Base-by-base conservation (phyloP, 2,329 filamentous ascomycete genomes). In the Paracamarosporium sp. region DNA sequence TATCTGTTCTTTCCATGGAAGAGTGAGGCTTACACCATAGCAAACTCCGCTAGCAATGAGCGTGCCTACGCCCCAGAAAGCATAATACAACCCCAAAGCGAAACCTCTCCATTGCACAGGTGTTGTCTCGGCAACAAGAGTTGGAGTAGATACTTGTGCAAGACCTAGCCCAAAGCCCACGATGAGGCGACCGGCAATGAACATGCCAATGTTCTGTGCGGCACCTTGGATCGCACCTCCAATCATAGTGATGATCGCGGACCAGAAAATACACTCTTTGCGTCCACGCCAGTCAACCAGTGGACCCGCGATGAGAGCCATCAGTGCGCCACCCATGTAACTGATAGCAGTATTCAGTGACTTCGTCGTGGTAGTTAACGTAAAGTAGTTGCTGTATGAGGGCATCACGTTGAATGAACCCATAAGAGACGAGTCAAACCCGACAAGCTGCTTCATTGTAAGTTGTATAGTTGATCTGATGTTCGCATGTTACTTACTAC, bases 161-260 rank as follows among this genome's bases (percentile, higher is more conserved):
- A 88, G 82, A 2, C 81, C 80, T 31, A 85, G 82, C 31, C 86
- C 86, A 60, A 87, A 86, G 47, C 86, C 85, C 2, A 88, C 79
- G 28, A 87, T 72, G 73, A 87, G 86, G 25, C 85, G 79, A n/a
- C 84, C 84, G 27, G 78, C 82, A 63, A 87, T 82, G 70, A 87
- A 86, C 64, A 82, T 80, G 9, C 71, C 75, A 5, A 79, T 73
- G 40, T 74, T 75, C 48, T 79, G 66, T 15, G 81, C 76, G 4
- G 82, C 77, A 1, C 76, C 77, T 63, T 84, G 80, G 33, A 86
- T 64, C 28, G 82, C 75, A 4, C 80, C 81, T 11, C 82, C 82
- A 36, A 83, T 59, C n/a, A 85, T 64, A 24, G 86, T 81, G 56
- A 84, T 77, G 8, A 80, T 28, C 45, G 79, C 81, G 12, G 84